Base-by-base conservation (phyloP, 2,329 filamentous ascomycete species). In the Arthroderma sp. region DNA sequence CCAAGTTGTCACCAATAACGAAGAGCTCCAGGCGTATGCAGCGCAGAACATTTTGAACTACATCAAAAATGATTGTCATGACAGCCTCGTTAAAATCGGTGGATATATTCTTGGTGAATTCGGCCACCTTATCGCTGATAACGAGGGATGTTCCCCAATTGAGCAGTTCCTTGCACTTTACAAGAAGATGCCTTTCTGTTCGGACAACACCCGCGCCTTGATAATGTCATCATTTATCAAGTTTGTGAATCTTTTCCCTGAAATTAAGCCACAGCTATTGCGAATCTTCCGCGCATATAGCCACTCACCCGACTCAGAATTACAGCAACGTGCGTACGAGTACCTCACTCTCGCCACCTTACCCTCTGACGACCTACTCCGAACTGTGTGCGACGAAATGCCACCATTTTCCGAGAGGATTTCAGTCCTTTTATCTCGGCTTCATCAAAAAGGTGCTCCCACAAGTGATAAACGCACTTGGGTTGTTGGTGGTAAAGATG, bases 1-100 rank as follows among this genome's bases (percentile, higher is more conserved):
- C 50, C 91, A 98, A 62, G 96, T 98, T 55, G 88, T 96, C 47
- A 96, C 91, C 44, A 98, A 98, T 70, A 98, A 98, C 63, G 91
- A 98, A 63, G 89, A 96, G 62, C 74, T 98, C 7, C 91, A 98
- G 64, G 82, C 94, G 0, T 98, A 98, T 60, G 91, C 91, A 1
- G 87, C 91, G 4, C 85, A 94, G 59, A 93, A 93, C 55, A 87
- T 91, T 22, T 69, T 98, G 36, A 83, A 89, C 53, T 94, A 96
- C 58, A 74, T 95, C 62, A 94, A 94, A 63, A 80, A 81, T 11
- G 85, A 94, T 49, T 95, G 88, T 62, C 91, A 98, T 57, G 91
- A 98, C 67, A 98, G 89, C 1, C 66, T 98, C 48, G 86, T 98
- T 56, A 98, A 96, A 70, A 98, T 98, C 58, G 93, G 88, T 42